Evolutionary conservation across 179 eudicot species (phyloP), one percentile per base, ranked within the genome.

Genomic region (Corrigiola litoralis): DNA sequence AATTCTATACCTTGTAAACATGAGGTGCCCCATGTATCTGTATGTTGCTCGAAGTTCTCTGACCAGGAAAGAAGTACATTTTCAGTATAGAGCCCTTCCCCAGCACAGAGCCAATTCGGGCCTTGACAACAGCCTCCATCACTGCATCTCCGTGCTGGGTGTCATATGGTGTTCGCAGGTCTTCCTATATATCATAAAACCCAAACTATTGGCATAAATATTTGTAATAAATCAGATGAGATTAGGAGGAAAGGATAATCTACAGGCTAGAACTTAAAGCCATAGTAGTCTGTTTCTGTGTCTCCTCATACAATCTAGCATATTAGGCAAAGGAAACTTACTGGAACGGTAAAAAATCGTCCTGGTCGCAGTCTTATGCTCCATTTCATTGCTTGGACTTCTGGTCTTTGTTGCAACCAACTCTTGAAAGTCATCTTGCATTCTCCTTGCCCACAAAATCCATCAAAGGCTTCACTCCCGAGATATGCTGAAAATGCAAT

Each of bases 31-130:
- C 98, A 56, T 85, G 98, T 48, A 92, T 84, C 76, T 85, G 95
- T 70, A 87, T 83, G 70, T 80, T 70, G 77, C 85, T 87, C 9
- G 96, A 92, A 75, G 90, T 92, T 82, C 85, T 87, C 80, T 92
- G 98, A 68, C 98, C 96, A 77, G 98, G 98, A 80, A 87, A 92
- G 81, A 89, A 92, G 71, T 92, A 92, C 96, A 87, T 89, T 83
- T 89, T 89, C 14, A 87, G 80, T 63, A 89, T 92, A 55, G 88
- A 89, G 9, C 96, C 95, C 71, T 84, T 92, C 57, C 98, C 98
- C 51, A 92, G 70, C 64, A 92, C 96, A 25, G 96, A 89, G 73
- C 96, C 98, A 75, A 72, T 87, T 50, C 95, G 96, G 66, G 82
- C 88, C 79, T 81, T 85, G 54, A 89, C 85, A 75, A 92, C 83